phyloP scores from a whole-genome alignment of 2,329 filamentous ascomycete genomes.

The Truncatella angustata region DNA sequence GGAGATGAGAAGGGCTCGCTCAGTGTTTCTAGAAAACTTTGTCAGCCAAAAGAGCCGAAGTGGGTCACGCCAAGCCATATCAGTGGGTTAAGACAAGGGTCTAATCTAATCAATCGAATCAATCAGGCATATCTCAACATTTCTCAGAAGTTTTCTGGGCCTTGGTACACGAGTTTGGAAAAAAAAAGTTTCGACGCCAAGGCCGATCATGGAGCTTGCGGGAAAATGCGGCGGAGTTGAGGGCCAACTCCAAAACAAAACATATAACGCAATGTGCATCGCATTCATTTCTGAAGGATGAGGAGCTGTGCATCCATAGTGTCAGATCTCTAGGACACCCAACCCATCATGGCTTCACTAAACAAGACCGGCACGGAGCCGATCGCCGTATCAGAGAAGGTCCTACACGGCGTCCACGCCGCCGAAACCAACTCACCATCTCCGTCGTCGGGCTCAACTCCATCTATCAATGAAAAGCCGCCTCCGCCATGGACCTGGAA shows the following conservation, averaged over 20 bases:
- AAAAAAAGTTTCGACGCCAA: not conserved
- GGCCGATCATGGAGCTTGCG: not conserved
- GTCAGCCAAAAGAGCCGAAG: not conserved
- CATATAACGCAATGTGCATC: not conserved
- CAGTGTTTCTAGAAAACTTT: not conserved
- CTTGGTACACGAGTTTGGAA: not conserved
- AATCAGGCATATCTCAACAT: not conserved
- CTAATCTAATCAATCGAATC: constrained; percentile 2
- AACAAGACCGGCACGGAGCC: no score
- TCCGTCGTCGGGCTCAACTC: not conserved
- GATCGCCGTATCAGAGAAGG: not conserved
- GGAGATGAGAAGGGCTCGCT: not conserved
- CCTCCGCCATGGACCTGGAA: constrained; percentile 20
- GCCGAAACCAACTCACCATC: not conserved
- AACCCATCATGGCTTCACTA: no score
- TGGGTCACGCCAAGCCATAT: not conserved
- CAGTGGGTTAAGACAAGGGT: not conserved
- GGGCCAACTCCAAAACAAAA: no score
- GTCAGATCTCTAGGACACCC: no score
- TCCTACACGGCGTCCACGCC: no score
- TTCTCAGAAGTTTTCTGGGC: not conserved
- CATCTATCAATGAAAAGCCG: not conserved
- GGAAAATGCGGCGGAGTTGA: no score
- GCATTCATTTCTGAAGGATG: not conserved
- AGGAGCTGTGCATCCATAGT: not conserved